Conservation (phyloP, 148 eudicot genomes). For the Rhododendron ferrugineum region DNA sequence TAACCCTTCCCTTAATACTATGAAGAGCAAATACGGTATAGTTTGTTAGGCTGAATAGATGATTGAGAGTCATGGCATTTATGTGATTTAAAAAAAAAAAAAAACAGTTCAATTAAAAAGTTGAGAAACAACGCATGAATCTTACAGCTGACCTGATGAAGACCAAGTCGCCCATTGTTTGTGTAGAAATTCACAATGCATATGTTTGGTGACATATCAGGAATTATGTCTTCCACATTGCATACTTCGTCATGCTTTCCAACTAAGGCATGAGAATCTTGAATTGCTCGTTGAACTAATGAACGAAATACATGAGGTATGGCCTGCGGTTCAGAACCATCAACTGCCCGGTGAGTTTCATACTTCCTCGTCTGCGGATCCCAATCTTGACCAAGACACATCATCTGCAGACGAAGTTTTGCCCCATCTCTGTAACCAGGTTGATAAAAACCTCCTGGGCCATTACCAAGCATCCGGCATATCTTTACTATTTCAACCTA, state of each 20-base stretch:
- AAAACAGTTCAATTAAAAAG: not conserved
- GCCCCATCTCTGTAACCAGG: slow-evolving; percentile 51
- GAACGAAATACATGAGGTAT: slow-evolving; percentile 35
- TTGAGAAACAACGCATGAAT: not conserved
- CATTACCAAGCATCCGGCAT: slow-evolving; percentile 50
- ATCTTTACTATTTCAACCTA: slow-evolving; percentile 42
- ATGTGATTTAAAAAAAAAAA: not conserved
- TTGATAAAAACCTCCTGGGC: slow-evolving; percentile 61
- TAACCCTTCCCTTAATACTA: not conserved
- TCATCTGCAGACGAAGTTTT: slow-evolving; percentile 59
- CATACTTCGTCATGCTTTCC: slow-evolving; percentile 1
- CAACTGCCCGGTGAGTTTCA: slow-evolving; percentile 22
- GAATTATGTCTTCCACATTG: slow-evolving; percentile 38
- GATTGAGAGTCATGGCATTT: not conserved
- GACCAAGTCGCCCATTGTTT: slow-evolving; percentile 53
- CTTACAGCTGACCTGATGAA: slow-evolving; percentile 53
- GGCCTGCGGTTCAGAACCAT: slow-evolving; percentile 32
- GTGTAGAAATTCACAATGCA: slow-evolving; percentile 70
- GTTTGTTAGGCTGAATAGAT: not conserved
- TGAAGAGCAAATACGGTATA: not conserved
- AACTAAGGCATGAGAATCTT: slow-evolving; percentile 34
- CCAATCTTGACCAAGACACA: slow-evolving; percentile 74
- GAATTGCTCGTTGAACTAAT: slow-evolving; percentile 41
- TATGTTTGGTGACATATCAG: slow-evolving; percentile 49
- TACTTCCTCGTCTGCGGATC: slow-evolving; percentile 51